These are phyloP conservation scores for Paradendryphiella salina DNA, from an alignment of 2,329 filamentous ascomycete genomes.

Conservation along the genomic window DNA sequence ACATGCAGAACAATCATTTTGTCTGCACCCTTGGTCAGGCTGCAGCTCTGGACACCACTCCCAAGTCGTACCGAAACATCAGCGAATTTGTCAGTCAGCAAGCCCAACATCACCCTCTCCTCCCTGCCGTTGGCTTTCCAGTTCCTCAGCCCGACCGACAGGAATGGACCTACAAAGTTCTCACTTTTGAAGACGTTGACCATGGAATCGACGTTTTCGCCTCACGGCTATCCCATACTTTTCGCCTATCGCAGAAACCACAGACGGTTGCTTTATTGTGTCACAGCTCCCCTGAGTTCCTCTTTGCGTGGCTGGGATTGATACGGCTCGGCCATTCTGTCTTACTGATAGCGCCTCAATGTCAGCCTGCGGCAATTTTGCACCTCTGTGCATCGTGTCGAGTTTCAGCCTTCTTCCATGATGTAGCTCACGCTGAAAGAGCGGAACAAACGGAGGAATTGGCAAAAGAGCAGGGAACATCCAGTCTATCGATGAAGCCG, in stretches of 20 bases:
- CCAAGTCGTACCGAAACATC: constrained; percentile 52
- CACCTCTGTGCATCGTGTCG: constrained; percentile 57
- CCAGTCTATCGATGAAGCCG: constrained; percentile 11
- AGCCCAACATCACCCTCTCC: constrained; percentile 45
- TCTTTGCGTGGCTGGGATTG: constrained; percentile 63
- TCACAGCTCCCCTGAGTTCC: constrained; percentile 60
- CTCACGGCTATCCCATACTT: constrained; percentile 24
- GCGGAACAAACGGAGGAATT: constrained; percentile 32
- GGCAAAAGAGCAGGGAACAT: constrained; percentile 14
- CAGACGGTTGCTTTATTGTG: constrained; percentile 58
- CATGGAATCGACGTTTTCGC: constrained; percentile 46
- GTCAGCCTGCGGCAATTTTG: constrained; percentile 53
- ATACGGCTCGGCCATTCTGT: constrained; percentile 60
- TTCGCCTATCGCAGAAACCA: constrained; percentile 18
- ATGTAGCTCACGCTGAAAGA: constrained; percentile 46
- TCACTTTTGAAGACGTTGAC: constrained; percentile 45
- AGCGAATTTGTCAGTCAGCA: constrained; percentile 57
- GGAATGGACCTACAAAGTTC: constrained; percentile 36
- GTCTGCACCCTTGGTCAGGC: constrained; percentile 64
- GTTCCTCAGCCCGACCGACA: constrained; percentile 24
- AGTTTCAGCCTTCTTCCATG: constrained; percentile 52
- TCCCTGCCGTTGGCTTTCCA: constrained; percentile 58
- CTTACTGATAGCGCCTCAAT: constrained; percentile 60
- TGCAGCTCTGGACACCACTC: constrained; percentile 40
- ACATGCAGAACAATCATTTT: constrained; percentile 57